Percentiles rank a stretch among this genome's conserved stretches.
Evolutionary conservation across 441 rosid species (phyloP).

Genomic region (Jatropha podagrica): DNA sequence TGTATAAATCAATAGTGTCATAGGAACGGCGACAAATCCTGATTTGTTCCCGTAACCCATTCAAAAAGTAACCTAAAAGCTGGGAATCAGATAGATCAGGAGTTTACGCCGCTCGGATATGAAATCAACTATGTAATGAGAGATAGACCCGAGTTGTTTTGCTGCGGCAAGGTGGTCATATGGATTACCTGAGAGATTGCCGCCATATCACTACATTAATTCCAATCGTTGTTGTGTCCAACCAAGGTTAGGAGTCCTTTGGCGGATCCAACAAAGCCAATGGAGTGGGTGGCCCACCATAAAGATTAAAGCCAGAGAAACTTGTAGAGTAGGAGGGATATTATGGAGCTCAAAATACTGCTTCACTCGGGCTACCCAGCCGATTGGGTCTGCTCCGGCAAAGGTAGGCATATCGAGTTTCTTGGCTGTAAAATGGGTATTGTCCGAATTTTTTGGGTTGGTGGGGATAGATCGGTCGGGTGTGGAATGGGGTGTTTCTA

Average conservation of each 20-base stretch:
- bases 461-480: not conserved
- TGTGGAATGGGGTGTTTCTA: not conserved
- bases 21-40: no score
- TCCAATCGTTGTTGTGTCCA: not conserved
- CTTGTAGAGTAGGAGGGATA: no score
- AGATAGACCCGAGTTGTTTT: no score
- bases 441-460: not conserved
- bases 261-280: no score
- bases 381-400: no score
- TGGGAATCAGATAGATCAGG: not conserved
- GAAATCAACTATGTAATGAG: not conserved
- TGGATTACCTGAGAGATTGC: not conserved
- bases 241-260: not conserved
- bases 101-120: not conserved
- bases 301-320: no score
- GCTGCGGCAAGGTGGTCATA: not conserved
- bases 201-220: not conserved
- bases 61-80: not conserved
- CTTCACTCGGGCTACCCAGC: no score
- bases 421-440: not conserved
- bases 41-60: not conserved
- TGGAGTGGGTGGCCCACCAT: no score
- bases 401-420: no score
- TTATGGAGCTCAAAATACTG: no score
- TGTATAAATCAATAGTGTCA: no score